phyloP scores from a whole-genome alignment of 2,329 filamentous ascomycete species.

The Xylariaceae sp. region DNA sequence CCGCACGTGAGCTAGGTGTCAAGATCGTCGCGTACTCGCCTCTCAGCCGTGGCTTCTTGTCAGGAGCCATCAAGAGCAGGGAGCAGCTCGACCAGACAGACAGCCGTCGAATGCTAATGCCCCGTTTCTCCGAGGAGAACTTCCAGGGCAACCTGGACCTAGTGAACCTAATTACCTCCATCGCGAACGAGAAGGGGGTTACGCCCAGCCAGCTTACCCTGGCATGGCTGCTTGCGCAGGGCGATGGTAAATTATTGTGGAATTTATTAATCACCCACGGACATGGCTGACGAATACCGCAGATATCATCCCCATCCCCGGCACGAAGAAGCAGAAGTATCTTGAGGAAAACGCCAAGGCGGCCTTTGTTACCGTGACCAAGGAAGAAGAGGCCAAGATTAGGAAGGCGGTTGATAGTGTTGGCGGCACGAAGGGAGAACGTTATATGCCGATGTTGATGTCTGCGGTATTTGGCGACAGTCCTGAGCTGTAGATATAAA shows the following conservation, averaged over 20 bases:
- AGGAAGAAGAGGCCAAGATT: slow-evolving; percentile 37
- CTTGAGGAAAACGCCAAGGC: slow-evolving; percentile 35
- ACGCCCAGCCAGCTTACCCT: slow-evolving; percentile 51
- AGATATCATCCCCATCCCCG: slow-evolving; percentile 42
- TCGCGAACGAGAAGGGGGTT: slow-evolving; percentile 34
- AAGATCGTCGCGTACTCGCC: slow-evolving; percentile 53
- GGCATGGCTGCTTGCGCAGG: slow-evolving; percentile 50
- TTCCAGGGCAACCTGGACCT: slow-evolving; percentile 46
- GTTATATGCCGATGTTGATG: slow-evolving; percentile 17
- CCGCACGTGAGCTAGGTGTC: slow-evolving; percentile 51
- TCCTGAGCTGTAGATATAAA: slow-evolving; percentile 17
- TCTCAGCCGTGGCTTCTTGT: slow-evolving; percentile 52
- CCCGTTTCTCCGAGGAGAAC: slow-evolving; percentile 44
- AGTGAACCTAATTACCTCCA: slow-evolving; percentile 26
- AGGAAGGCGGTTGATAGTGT: slow-evolving; percentile 34
- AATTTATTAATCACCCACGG: background rate
- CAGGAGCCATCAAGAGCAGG: slow-evolving; percentile 41
- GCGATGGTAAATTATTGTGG: slow-evolving; percentile 31
- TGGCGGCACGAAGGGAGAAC: slow-evolving; percentile 22
- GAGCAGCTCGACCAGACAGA: slow-evolving; percentile 44
- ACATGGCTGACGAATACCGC: slow-evolving; percentile 45
- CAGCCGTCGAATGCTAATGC: slow-evolving; percentile 38
- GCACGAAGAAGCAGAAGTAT: slow-evolving; percentile 34
- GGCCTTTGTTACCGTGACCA: slow-evolving; percentile 33
- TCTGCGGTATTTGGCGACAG: slow-evolving; percentile 21